Percentiles rank a stretch among this genome's conserved stretches.
Conservation (phyloP, 208 protist genomes). For the Leishmania martiniquensis region DNA sequence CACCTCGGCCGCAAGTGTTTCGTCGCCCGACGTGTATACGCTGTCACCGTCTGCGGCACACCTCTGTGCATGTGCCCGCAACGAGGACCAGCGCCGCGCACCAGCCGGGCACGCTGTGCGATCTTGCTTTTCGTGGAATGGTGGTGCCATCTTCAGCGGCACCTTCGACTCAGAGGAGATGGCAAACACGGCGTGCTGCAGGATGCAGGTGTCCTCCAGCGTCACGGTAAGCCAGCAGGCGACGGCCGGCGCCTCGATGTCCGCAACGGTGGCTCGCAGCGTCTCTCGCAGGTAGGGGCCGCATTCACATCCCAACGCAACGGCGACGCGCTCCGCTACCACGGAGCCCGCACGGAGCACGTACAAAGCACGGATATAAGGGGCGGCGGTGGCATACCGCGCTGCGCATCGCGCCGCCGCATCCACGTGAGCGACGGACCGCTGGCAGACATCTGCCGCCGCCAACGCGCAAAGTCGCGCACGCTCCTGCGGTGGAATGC, state of each 20-base stretch:
- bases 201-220: conserved; percentile 41
- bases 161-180: conserved; percentile 1
- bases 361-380: conserved; percentile 46
- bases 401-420: conserved; percentile 11
- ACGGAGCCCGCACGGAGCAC: conserved; percentile 9
- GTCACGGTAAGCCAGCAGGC: conserved; percentile 56
- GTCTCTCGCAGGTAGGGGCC: conserved; percentile 32
- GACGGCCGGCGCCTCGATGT: conserved; percentile 6
- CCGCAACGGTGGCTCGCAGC: conserved; percentile 14
- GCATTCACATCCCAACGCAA: conserved; percentile 29
- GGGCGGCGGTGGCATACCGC: conserved; percentile 10
- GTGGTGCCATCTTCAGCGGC: conserved; percentile 12
- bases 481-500: conserved; percentile 23
- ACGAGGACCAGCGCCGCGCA: conserved; percentile 9
- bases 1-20: not conserved
- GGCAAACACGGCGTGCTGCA: conserved; percentile 50
- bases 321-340: conserved; percentile 29
- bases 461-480: conserved; percentile 19
- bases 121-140: not conserved
- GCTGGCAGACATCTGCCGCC: conserved; percentile 28
- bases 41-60: not conserved
- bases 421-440: conserved; percentile 19
- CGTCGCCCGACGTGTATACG: conserved; percentile 9
- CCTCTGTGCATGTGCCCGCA: not conserved
- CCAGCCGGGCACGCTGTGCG: conserved; percentile 9